These are phyloP conservation scores for Nemania serpens DNA, from an alignment of 2,329 filamentous ascomycete species.

Conservation along the genomic window DNA sequence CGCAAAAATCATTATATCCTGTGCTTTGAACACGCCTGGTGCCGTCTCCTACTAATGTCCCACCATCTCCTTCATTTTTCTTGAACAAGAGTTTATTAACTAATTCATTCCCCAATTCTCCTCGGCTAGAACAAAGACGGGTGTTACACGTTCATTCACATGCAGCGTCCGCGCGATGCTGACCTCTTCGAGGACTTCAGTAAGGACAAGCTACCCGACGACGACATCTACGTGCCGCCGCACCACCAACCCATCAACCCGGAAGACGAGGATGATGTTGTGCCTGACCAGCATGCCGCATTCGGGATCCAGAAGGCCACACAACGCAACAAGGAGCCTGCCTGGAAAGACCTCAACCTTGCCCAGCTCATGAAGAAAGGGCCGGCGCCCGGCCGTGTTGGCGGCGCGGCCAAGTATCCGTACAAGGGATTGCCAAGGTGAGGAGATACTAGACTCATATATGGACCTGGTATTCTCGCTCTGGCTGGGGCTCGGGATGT, in stretches of 20 bases:
- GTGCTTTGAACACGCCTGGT: no score
- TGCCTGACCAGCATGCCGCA: constrained; percentile 85
- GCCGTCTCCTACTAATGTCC: no score
- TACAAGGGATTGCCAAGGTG: constrained; percentile 44
- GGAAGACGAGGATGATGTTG: constrained; percentile 86
- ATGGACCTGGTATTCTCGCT: neutral
- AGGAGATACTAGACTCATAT: constrained; percentile 13
- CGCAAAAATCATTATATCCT: no score
- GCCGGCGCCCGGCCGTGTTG: constrained; percentile 43
- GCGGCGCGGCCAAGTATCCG: constrained; percentile 22
- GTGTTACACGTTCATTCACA: constrained; percentile 75
- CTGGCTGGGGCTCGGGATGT: neutral
- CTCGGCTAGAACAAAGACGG: constrained; percentile 70
- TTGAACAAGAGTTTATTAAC: neutral
- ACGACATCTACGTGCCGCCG: constrained; percentile 81
- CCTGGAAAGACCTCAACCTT: constrained; percentile 81
- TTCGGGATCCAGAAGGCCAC: constrained; percentile 85
- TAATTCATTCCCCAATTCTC: constrained; percentile 1
- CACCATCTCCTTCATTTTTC: neutral
- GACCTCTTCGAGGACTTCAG: constrained; percentile 81
- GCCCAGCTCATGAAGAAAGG: constrained; percentile 68
- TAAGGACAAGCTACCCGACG: constrained; percentile 70
- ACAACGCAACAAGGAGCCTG: constrained; percentile 70
- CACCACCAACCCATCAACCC: constrained; percentile 83
- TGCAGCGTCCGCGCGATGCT: constrained; percentile 71